These are phyloP conservation scores for Paramyrothecium sp. DNA, from an alignment of 2,329 filamentous ascomycete genomes.

Conservation along the genomic window DNA sequence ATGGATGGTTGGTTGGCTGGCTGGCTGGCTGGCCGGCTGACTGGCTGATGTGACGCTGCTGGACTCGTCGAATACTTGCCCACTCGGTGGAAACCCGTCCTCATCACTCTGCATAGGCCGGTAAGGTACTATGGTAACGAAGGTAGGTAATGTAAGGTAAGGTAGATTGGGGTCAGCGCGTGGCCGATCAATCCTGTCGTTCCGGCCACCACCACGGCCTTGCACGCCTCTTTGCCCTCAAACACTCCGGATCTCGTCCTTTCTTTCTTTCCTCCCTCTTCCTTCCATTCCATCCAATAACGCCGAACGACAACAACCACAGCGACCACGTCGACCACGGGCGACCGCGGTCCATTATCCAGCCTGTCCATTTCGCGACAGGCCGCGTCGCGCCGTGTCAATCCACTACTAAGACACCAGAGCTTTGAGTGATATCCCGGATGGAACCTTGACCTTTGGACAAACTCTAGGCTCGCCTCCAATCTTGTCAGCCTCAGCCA, in stretches of 20 bases:
- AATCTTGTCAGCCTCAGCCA: neutral
- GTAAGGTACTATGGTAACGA: neutral
- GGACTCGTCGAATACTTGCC: neutral
- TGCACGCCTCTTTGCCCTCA: neutral
- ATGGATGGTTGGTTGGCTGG: neutral
- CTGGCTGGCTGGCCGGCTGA: neutral
- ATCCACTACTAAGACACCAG: neutral
- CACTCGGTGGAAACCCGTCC: too few relatives aligned
- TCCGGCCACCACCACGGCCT: neutral
- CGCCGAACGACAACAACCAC: neutral
- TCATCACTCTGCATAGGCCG: neutral
- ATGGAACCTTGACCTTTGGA: neutral
- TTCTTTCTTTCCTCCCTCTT: neutral
- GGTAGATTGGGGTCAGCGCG: neutral
- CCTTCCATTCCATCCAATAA: neutral
- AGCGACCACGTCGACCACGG: neutral
- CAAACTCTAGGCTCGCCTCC: neutral
- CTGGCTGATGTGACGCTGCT: neutral
- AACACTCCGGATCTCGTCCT: neutral
- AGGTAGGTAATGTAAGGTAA: neutral
- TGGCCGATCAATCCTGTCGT: neutral
- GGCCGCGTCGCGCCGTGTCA: neutral
- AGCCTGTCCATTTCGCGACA: neutral
- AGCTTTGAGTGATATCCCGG: neutral
- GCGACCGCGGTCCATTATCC: neutral